Conservation (phyloP, 768 basidiomycete genomes). For the Naganishia vishniacii region DNA sequence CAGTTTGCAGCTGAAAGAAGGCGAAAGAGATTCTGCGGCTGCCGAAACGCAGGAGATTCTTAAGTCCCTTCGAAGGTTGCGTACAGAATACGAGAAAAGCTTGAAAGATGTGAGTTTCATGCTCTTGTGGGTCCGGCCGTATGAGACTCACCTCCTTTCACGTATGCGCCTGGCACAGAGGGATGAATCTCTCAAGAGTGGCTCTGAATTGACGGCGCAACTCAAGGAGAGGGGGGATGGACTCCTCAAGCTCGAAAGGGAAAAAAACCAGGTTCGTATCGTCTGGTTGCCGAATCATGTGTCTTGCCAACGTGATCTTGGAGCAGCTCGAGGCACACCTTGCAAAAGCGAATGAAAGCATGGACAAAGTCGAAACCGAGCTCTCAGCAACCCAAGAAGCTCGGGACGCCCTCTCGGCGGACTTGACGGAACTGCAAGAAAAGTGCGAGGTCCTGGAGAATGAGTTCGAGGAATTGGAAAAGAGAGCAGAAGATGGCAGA, state of each 20-base stretch:
- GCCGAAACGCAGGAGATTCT: not conserved
- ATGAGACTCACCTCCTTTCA: no score
- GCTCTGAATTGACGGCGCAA: no score
- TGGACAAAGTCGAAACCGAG: not conserved
- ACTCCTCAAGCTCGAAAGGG: no score
- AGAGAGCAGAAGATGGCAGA: constrained; percentile 13
- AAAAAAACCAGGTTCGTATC: no score
- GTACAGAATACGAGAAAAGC: not conserved
- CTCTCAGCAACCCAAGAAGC: not conserved
- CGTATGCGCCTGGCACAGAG: no score
- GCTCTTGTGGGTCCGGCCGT: no score
- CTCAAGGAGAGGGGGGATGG: no score
- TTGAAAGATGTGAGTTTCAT: not conserved
- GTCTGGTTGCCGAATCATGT: no score
- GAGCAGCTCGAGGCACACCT: no score
- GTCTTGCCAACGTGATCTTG: no score
- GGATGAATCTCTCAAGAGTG: no score
- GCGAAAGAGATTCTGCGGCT: not conserved
- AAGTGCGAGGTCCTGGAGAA: not conserved
- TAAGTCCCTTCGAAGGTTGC: not conserved
- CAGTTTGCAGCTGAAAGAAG: not conserved
- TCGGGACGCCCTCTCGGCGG: not conserved
- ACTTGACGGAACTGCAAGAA: not conserved
- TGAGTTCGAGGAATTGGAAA: constrained; percentile 4
- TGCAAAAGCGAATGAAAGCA: not conserved